Base-by-base conservation (phyloP, 129 eudicot species). In the Apium graveolens region DNA sequence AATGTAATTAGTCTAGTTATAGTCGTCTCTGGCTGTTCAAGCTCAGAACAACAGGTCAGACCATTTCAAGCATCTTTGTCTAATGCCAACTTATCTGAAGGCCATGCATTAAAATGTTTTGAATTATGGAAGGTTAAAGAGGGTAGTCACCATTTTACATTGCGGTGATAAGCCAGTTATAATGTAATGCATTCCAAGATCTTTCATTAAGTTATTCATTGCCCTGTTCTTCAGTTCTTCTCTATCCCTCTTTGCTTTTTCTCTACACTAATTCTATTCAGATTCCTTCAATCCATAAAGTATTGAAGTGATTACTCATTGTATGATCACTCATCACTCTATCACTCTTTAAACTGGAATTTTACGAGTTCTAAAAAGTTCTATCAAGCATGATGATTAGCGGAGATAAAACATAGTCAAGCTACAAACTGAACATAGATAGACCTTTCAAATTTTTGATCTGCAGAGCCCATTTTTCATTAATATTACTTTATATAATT, bases 1-100 rank as follows among this genome's bases (percentile, higher is more conserved):
- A 37, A 84, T 96, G 81, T 92, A 75, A 82, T 4, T 24, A 35
- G 46, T 34, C 6, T 46, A 84, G 76, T 37, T 76, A 38, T 38
- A 57, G 42, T 31, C 74, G 42, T 44, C 39, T 21, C 5, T 66
- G 21, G 72, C 29, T 21, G 81, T 73, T 73, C 82, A 62, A 71
- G 27, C 66, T 76, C 75, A 29, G 65, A 78, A 69, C 53, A 69
- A 43, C 18, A 26, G 4, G n/a, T 35, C 51, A 51, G 24, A 5
- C 38, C 72, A 7, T 12, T 27, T 43, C 70, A 7, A 42, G 35
- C 21, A 32, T 75, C n/a, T 18, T 18, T 14, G 65, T 57, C 31
- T n/a, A 8, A n/a, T 8, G 31, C 12, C 26, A 43, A 17, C 31
- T 42, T 39, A 38, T 38, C 41, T 24, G 10, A 38, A 26, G 44